Evolutionary conservation across 164 flowering plant genomes (phyloP).

Genomic region (Dillenia turbinata): DNA sequence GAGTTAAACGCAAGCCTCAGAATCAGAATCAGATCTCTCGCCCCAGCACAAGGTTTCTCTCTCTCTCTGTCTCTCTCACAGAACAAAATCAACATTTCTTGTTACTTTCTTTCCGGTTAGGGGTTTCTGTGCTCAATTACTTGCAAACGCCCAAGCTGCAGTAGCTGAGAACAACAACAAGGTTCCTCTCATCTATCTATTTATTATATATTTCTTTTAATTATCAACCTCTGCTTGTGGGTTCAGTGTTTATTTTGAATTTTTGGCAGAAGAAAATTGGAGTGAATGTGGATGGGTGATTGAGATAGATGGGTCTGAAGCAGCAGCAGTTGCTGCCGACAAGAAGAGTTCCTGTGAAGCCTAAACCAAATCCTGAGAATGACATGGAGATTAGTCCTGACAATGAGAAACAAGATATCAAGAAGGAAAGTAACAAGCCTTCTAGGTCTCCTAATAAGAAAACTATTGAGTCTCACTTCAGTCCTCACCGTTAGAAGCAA

Average conservation of each 20-base stretch:
- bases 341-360: constrained; percentile 33
- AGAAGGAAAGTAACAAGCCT: constrained; percentile 12
- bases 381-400: constrained; percentile 59
- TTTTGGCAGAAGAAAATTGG: constrained; percentile 36
- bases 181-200: background rate
- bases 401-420: background rate
- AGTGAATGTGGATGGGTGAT: constrained; percentile 31
- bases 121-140: constrained; percentile 77
- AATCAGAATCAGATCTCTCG: constrained; percentile 42
- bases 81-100: background rate
- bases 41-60: constrained; percentile 67
- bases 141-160: constrained; percentile 82
- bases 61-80: background rate
- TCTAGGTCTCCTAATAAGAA: constrained; percentile 15
- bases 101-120: constrained; percentile 21
- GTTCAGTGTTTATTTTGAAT: too few relatives aligned
- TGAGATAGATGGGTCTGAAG: constrained; percentile 7
- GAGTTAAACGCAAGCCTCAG: constrained; percentile 41
- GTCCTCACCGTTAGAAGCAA: constrained; percentile 88
- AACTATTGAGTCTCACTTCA: constrained; percentile 52
- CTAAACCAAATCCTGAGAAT: constrained; percentile 18
- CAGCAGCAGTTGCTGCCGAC: background rate
- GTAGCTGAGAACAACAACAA: constrained; percentile 50
- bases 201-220: background rate
- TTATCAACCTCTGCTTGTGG: background rate